Base-by-base conservation (phyloP, 345 rosid genomes). In the Arabidopsis arenosa region DNA sequence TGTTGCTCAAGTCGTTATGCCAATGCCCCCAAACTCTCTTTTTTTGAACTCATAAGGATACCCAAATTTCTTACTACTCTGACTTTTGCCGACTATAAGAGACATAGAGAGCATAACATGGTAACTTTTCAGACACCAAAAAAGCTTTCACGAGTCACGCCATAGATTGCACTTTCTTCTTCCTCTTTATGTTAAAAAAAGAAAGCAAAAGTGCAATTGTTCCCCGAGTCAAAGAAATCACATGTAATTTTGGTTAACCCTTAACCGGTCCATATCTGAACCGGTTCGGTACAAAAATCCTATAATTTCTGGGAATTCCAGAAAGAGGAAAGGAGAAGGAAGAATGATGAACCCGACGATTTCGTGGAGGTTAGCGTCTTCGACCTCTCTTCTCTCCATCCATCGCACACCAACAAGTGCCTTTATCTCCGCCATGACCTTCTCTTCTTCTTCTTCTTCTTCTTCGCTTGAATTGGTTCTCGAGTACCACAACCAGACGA, bases 401-500 rank as follows among this genome's bases (percentile, higher is more conserved):
- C 65, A 70, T 37, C 72, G n/a, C 74, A 8, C 7, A 57, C n/a
- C 9, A 48, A 83, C 5, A 45, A 77, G 30, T 15, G 8, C 49
- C 47, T 1, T 55, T 28, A 9, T 79, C 59, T 72, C 81, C 21
- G 36, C 58, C 74, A 80, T 81, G 85, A 68, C 84, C 33, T 80
- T 77, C 64, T 82, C 83, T 32, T 73, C 80, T 2, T 28, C 30
- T 28, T 28, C 30, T 28, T 28, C 79, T 5, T 74, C 85, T 0
- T 55, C 60, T 30, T 30, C 39, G 60, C 10, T 55, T 58, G 11
- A 23, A 40, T 86, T 82, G 43, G 88, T 85, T 39, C 63, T 93
- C 10, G 83, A 67, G 66, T 93, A 86, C 82, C 98, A 93, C 72
- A 78, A 83, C 56, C 89, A 89, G 80, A 90, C 96, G 44, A 90